phyloP scores from a whole-genome alignment of 139 green algal species.

The Tetraselmis striata region DNA sequence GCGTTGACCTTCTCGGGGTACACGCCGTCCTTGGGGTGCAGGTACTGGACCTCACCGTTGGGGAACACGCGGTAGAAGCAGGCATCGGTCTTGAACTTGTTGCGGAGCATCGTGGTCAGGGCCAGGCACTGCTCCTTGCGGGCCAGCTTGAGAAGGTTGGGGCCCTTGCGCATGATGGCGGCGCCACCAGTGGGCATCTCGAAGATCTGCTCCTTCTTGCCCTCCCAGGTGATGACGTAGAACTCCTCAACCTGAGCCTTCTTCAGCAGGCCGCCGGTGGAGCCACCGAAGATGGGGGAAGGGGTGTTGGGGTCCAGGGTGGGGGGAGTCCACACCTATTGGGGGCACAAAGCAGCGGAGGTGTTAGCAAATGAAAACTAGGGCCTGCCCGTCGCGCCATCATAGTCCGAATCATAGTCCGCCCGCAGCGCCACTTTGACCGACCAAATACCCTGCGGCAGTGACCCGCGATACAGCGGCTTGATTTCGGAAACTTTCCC shows the following conservation, averaged over 20 bases:
- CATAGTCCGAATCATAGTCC: too few relatives aligned
- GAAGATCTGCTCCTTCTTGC: constrained; percentile 98
- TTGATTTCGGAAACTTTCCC: too few relatives aligned
- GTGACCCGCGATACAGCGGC: too few relatives aligned
- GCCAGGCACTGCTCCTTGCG: constrained; percentile 99
- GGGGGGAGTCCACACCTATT: constrained; percentile 63
- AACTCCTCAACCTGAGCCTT: constrained; percentile 97
- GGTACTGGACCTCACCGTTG: constrained; percentile 95
- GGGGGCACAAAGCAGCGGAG: too few relatives aligned
- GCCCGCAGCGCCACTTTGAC: too few relatives aligned
- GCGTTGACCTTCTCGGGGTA: constrained; percentile 99
- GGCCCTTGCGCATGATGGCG: constrained; percentile 95
- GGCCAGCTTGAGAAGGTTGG: constrained; percentile 98
- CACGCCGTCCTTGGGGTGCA: constrained; percentile 97
- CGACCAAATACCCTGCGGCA: too few relatives aligned
- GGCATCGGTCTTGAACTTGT: constrained; percentile 93
- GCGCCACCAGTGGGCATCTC: constrained; percentile 98
- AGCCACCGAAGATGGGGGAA: constrained; percentile 95
- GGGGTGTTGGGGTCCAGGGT: constrained; percentile 85
- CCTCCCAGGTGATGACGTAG: constrained; percentile 94
- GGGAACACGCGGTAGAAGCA: constrained; percentile 94
- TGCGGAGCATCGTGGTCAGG: constrained; percentile 88
- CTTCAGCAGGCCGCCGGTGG: constrained; percentile 90
- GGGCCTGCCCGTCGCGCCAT: too few relatives aligned
- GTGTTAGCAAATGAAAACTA: too few relatives aligned